Percentiles rank a stretch among this genome's conserved stretches.
These are phyloP conservation scores for Globisporangium paroecandrum DNA, from an alignment of 352 stramenopile genomes.

Conservation along the genomic window DNA sequence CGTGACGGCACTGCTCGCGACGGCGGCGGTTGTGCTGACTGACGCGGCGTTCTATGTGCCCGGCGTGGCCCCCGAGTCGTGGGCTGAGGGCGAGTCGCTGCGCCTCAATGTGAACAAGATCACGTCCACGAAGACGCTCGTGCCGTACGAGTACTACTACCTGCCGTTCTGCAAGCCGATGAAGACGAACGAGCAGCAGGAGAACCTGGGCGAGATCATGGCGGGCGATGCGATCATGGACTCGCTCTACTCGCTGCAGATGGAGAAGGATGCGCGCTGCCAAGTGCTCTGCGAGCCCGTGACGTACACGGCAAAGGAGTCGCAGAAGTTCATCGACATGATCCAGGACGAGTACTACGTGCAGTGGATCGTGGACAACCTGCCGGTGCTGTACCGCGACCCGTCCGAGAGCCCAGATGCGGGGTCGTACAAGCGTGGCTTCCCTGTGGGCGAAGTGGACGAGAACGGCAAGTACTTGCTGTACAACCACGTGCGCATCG, in stretches of 20 bases:
- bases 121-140: conserved; percentile 96
- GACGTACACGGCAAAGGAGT: conserved; percentile 77
- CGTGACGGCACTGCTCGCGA: conserved; percentile 20
- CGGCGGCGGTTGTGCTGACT: conserved; percentile 12
- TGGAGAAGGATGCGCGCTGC: conserved; percentile 87
- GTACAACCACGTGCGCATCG: conserved; percentile 98
- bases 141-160: conserved; percentile 99
- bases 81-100: conserved; percentile 78
- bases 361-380: conserved; percentile 93
- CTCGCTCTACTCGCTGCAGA: conserved; percentile 87
- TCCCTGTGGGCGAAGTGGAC: conserved; percentile 92
- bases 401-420: conserved; percentile 59
- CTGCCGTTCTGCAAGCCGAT: conserved; percentile 91
- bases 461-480: conserved; percentile 91
- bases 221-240: conserved; percentile 89
- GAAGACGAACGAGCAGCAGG: conserved; percentile 78
- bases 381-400: conserved; percentile 87
- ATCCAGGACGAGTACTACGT: conserved; percentile 95
- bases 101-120: conserved; percentile 98
- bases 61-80: conserved; percentile 81
- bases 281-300: conserved; percentile 89
- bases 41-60: conserved; percentile 82
- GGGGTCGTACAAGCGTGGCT: conserved; percentile 86
- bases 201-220: conserved; percentile 94
- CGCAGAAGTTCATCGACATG: conserved; percentile 84